Evolutionary conservation across 1,139 yeast species (phyloP).

Genomic region (Saccharomyces hybrid): DNA sequence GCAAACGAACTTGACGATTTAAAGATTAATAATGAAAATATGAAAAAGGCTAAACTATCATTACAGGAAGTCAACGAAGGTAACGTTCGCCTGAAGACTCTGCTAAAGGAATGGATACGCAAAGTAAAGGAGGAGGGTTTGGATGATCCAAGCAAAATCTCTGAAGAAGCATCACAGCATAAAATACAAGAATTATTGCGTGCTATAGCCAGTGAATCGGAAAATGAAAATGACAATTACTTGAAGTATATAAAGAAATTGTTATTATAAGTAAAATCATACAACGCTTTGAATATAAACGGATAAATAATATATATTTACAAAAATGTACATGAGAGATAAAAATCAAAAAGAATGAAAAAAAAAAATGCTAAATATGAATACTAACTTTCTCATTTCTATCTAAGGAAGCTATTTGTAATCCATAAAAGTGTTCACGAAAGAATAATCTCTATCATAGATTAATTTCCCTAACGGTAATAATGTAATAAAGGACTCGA

Average conservation of each 20-base stretch:
- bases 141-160: slow-evolving; percentile 14
- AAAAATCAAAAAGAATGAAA: too few relatives aligned
- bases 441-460: slow-evolving; percentile 16
- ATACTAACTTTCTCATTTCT: too few relatives aligned
- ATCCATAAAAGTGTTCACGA: slow-evolving; percentile 8
- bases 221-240: slow-evolving; percentile 15
- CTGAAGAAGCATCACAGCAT: slow-evolving; percentile 20
- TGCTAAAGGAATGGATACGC: slow-evolving; percentile 56
- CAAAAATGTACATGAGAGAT: not conserved
- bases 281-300: not conserved
- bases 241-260: slow-evolving; percentile 14
- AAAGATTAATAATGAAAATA: slow-evolving; percentile 35
- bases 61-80: slow-evolving; percentile 51
- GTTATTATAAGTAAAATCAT: not conserved
- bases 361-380: too few relatives aligned
- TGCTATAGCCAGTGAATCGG: slow-evolving; percentile 11
- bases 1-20: slow-evolving; percentile 79
- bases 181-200: slow-evolving; percentile 20
- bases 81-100: slow-evolving; percentile 43
- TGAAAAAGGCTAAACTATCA: slow-evolving; percentile 46
- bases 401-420: not conserved
- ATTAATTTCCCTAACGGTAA: slow-evolving; percentile 13
- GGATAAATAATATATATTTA: not conserved
- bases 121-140: slow-evolving; percentile 38
- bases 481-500: slow-evolving; percentile 1